phyloP scores from a whole-genome alignment of 2,329 filamentous ascomycete species.

The Fusarium oxysporum region DNA sequence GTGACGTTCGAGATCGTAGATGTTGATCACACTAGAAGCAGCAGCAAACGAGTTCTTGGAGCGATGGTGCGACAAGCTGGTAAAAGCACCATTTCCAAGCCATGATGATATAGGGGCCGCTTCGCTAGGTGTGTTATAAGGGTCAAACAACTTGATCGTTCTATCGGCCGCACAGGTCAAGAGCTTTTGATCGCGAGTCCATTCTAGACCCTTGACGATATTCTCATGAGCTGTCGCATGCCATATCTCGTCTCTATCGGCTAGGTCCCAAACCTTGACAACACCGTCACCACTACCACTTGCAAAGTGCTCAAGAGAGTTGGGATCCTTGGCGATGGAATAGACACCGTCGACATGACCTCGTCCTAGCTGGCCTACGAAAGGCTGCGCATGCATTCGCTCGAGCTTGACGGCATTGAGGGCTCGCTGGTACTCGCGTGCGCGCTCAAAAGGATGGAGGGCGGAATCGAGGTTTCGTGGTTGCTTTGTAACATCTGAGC shows the following conservation, averaged over 20 bases:
- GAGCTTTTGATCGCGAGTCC: slow-evolving; percentile 87
- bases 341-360: slow-evolving; percentile 93
- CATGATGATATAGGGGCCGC: slow-evolving; percentile 84
- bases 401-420: slow-evolving; percentile 89
- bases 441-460: slow-evolving; percentile 90
- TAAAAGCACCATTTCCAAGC: slow-evolving; percentile 86
- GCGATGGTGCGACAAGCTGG: slow-evolving; percentile 84
- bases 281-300: slow-evolving; percentile 92
- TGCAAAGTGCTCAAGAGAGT: slow-evolving; percentile 78
- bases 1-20: slow-evolving; percentile 88
- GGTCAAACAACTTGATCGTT: slow-evolving; percentile 91
- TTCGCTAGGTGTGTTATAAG: slow-evolving; percentile 78
- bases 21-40: slow-evolving; percentile 80
- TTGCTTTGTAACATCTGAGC: slow-evolving; percentile 72
- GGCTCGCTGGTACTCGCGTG: slow-evolving; percentile 74
- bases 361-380: slow-evolving; percentile 85
- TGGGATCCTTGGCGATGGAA: slow-evolving; percentile 82
- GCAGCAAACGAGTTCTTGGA: slow-evolving; percentile 82
- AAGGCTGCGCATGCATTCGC: slow-evolving; percentile 83
- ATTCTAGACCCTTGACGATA: slow-evolving; percentile 90
- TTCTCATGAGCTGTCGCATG: slow-evolving; percentile 88
- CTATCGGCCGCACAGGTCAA: slow-evolving; percentile 88
- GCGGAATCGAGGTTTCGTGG: slow-evolving; percentile 83
- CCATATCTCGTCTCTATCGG: slow-evolving; percentile 79
- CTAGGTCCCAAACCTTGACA: slow-evolving; percentile 90